These are phyloP conservation scores for Citeromyces nyonsensis DNA, from an alignment of 805 yeast species.

Conservation along the genomic window DNA sequence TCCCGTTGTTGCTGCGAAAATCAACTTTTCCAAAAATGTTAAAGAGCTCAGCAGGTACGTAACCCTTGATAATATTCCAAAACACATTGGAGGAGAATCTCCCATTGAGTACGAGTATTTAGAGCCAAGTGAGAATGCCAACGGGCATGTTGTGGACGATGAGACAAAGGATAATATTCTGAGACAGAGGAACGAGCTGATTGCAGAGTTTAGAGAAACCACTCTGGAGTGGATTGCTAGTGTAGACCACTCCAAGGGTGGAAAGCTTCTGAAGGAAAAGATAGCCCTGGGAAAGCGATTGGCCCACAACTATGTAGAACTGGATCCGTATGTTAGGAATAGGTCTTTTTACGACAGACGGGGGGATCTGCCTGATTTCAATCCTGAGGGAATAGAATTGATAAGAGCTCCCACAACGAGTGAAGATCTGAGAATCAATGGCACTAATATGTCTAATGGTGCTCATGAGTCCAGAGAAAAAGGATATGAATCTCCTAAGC, in stretches of 20 bases:
- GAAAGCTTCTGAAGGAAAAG: conserved; percentile 34
- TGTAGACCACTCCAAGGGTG: conserved; percentile 30
- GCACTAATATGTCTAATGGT: too few relatives aligned
- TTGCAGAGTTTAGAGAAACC: conserved; percentile 36
- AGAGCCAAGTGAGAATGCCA: conserved; percentile 44
- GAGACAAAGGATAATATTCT: conserved; percentile 27
- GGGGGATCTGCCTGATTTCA: conserved; percentile 23
- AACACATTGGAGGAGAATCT: conserved; percentile 63
- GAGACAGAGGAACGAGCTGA: conserved; percentile 28
- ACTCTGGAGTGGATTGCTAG: conserved; percentile 75
- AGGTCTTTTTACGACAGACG: conserved; percentile 68
- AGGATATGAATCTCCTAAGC: too few relatives aligned
- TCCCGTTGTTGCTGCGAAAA: conserved; percentile 89
- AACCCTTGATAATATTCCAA: conserved; percentile 44
- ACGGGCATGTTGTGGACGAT: conserved; percentile 26
- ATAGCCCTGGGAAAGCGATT: conserved; percentile 34
- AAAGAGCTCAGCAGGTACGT: conserved; percentile 57
- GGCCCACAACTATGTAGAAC: conserved; percentile 42
- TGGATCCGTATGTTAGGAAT: conserved; percentile 76
- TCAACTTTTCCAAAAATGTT: conserved; percentile 59
- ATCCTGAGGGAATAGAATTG: too few relatives aligned
- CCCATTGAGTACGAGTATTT: conserved; percentile 40
- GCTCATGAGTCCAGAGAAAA: too few relatives aligned
- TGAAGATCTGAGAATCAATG: too few relatives aligned
- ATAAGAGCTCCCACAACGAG: too few relatives aligned